These are phyloP conservation scores for Nicotiana rustica DNA, from an alignment of 305 asterid genomes.

Conservation along the genomic window DNA sequence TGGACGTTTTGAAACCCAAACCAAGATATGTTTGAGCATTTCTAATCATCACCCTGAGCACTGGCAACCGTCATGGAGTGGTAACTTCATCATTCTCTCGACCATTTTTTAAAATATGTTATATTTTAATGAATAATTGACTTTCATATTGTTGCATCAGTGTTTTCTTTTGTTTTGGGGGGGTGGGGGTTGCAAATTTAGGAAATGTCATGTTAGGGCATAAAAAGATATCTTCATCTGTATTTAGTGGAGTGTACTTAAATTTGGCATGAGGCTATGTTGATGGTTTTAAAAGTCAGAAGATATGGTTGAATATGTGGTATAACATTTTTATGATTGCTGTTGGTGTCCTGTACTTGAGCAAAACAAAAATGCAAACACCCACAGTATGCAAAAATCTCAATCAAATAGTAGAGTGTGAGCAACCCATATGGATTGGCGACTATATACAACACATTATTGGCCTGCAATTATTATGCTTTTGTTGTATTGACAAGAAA, in stretches of 20 bases:
- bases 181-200: background rate
- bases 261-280: background rate
- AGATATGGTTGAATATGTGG: background rate
- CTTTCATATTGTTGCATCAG: background rate
- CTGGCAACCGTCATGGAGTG: slow-evolving; percentile 99
- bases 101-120: background rate
- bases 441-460: background rate
- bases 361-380: background rate
- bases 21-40: slow-evolving; percentile 97
- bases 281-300: background rate
- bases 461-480: slow-evolving; percentile 12
- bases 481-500: slow-evolving; percentile 14
- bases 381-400: background rate
- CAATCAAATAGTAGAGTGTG: background rate
- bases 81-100: slow-evolving; percentile 47
- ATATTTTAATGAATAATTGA: slow-evolving; percentile 6
- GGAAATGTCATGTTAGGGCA: background rate
- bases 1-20: slow-evolving; percentile 95
- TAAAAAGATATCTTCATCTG: background rate
- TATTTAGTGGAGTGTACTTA: background rate
- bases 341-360: slow-evolving; percentile 4
- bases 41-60: slow-evolving; percentile 99
- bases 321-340: background rate
- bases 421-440: background rate
- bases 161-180: background rate